Percentiles rank a stretch among this genome's conserved stretches.
These are phyloP conservation scores for Neonectria hederae DNA, from an alignment of 2,329 filamentous ascomycete species.

Conservation along the genomic window DNA sequence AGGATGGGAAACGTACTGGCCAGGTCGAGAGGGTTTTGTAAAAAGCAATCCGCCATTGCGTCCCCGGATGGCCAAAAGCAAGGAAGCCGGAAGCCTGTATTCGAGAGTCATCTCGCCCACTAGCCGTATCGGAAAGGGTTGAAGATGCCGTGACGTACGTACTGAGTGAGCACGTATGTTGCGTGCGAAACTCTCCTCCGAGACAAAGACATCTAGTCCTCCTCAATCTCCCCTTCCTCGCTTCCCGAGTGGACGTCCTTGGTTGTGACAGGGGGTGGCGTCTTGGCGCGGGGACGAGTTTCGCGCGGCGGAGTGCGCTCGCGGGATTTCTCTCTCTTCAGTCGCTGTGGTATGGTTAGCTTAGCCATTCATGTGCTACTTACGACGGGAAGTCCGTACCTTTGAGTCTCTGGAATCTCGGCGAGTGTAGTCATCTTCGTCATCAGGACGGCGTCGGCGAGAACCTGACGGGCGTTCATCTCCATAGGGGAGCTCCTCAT, in stretches of 20 bases:
- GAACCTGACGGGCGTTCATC: slow-evolving; percentile 73
- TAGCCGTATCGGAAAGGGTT: slow-evolving; percentile 33
- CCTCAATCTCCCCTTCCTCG: slow-evolving; percentile 98
- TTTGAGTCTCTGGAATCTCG: slow-evolving; percentile 75
- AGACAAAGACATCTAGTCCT: slow-evolving; percentile 60
- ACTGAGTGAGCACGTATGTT: slow-evolving; percentile 35
- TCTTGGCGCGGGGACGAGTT: slow-evolving; percentile 65
- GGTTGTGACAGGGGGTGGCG: slow-evolving; percentile 53
- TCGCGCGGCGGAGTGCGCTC: slow-evolving; percentile 71
- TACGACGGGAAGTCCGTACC: slow-evolving; percentile 51
- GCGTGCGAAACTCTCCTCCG: slow-evolving; percentile 18
- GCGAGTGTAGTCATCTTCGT: slow-evolving; percentile 75
- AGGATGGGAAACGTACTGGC: slow-evolving; percentile 39
- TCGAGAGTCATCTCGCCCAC: slow-evolving; percentile 44
- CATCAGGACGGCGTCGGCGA: slow-evolving; percentile 81
- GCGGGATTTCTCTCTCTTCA: slow-evolving; percentile 66
- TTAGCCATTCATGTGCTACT: neutral
- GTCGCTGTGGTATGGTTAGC: slow-evolving; percentile 57
- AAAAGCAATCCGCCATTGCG: slow-evolving; percentile 28
- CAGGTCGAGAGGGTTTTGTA: slow-evolving; percentile 21
- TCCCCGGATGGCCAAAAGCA: slow-evolving; percentile 22
- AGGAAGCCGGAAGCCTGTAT: slow-evolving; percentile 37
- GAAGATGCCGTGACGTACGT: slow-evolving; percentile 44
- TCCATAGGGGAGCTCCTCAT: slow-evolving; percentile 92
- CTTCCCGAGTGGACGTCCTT: slow-evolving; percentile 76